These are phyloP conservation scores for Globisporangium okanoganense DNA, from an alignment of 352 stramenopile species.

Conservation along the genomic window DNA sequence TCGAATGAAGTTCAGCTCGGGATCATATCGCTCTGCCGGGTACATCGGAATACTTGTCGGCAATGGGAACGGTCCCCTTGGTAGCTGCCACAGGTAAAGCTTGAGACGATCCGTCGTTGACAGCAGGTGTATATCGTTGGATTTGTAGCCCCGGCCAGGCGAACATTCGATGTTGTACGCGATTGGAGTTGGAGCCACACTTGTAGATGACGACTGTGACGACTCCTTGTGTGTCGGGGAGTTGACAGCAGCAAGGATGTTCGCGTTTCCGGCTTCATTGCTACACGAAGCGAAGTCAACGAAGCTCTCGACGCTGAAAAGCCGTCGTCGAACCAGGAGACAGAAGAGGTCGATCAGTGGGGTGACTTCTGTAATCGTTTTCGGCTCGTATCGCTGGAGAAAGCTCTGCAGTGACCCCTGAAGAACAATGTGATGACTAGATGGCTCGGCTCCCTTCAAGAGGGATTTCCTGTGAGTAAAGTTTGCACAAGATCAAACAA, in stretches of 20 bases:
- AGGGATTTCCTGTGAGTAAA: constrained; percentile 33
- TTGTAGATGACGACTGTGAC: constrained; percentile 20
- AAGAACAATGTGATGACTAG: constrained; percentile 65
- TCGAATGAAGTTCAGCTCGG: constrained; percentile 56
- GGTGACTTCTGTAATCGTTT: constrained; percentile 70
- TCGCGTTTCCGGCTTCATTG: constrained; percentile 31
- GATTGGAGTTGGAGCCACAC: constrained; percentile 46
- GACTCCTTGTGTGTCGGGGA: constrained; percentile 25
- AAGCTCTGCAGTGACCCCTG: constrained; percentile 76
- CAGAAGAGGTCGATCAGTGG: constrained; percentile 83
- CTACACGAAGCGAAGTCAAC: constrained; percentile 63
- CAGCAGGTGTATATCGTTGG: constrained; percentile 66
- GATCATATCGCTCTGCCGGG: constrained; percentile 53
- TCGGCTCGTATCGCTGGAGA: constrained; percentile 70
- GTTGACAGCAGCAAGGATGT: constrained; percentile 17
- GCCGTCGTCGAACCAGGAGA: constrained; percentile 60
- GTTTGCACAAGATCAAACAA: constrained; percentile 4
- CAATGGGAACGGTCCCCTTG: constrained; percentile 60
- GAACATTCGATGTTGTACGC: constrained; percentile 87
- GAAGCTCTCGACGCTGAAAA: constrained; percentile 74
- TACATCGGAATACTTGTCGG: constrained; percentile 67
- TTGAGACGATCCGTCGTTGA: constrained; percentile 62
- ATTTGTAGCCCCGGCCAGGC: constrained; percentile 81
- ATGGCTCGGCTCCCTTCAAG: constrained; percentile 29
- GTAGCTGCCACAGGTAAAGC: constrained; percentile 83